Evolutionary conservation across 2,329 filamentous ascomycete species (phyloP), one percentile per base, ranked within the genome.

Genomic region (Talaromyces sp.): DNA sequence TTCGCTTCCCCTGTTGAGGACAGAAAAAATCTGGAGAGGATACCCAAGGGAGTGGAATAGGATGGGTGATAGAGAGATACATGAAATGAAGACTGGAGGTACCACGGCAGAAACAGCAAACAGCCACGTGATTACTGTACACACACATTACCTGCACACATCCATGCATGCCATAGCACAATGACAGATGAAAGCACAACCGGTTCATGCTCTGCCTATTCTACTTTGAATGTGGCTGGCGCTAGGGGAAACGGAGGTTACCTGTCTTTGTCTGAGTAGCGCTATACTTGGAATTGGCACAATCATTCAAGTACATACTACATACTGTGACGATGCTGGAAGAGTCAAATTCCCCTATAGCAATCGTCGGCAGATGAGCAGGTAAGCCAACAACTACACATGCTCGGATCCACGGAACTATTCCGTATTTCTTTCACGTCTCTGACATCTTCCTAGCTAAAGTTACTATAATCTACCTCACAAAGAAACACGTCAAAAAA

Each of bases 41-140:
- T 3, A 19, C 17, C n/a, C n/a, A 43, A 8, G 3, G 3, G 15
- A 6, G 6, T 15, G 45, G 25, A 17, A 41, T 35, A 9, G 33
- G 11, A 43, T 13, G 31, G n/a, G 50, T 54, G 31, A 27, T 19
- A 19, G 31, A 22, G 49, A 6, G 17, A 33, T n/a, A 52, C 27
- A 11, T 33, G 49, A 33, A 52, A n/a, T 31, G 49, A 19, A 52
- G 27, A 31, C 9, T 0, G 9, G n/a, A 56, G 52, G 19, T n/a
- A 37, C n/a, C 33, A 31, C 5, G 56, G 56, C 37, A 27, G 15
- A 9, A 31, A 8, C 27, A 59, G 22, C 56, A 9, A 31, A 8
- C 27, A 59, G 22, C 56, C 56, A 59, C 56, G 56, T 59, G 56
- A 43, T 33, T 31, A 59, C 31, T 59, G 17, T 27, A 59, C 39